Evolutionary conservation across 2,329 filamentous ascomycete genomes (phyloP).

Genomic region (Penicillium italicum): DNA sequence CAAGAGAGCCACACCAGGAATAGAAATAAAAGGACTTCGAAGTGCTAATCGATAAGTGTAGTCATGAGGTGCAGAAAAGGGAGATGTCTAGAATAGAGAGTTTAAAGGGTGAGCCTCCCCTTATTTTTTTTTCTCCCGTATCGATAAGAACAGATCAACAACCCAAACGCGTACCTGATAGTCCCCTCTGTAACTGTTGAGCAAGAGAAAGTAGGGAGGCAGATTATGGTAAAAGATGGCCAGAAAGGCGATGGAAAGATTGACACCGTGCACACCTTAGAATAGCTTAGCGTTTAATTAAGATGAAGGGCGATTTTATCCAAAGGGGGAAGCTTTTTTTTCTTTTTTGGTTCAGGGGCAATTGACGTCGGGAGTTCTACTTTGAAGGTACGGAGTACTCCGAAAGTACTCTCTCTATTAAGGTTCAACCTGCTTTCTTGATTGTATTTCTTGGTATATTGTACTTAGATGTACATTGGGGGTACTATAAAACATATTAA

Average conservation of each 20-base stretch:
- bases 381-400: not conserved
- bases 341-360: conserved; percentile 3
- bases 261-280: conserved; percentile 20
- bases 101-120: conserved; percentile 6
- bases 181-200: not conserved
- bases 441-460: not conserved
- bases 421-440: not conserved
- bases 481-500: not conserved
- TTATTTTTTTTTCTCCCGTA: not conserved
- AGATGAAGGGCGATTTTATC: conserved; percentile 22
- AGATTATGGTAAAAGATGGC: not conserved
- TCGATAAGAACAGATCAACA: conserved; percentile 1
- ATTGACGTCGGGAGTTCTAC: not conserved
- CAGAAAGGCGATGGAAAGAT: conserved; percentile 15
- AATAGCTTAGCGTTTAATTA: conserved; percentile 20
- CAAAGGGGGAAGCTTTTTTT: not conserved
- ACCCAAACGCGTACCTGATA: not conserved
- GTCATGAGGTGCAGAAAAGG: conserved; percentile 20
- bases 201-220: conserved; percentile 11
- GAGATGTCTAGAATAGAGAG: conserved; percentile 19
- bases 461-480: not conserved
- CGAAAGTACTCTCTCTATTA: too few species aligned
- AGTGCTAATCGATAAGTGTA: conserved; percentile 8
- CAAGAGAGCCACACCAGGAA: conserved; percentile 17
- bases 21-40: not conserved